Evolutionary conservation across 768 basidiomycete genomes (phyloP).

Genomic region (Leccinum pellstonianum): DNA sequence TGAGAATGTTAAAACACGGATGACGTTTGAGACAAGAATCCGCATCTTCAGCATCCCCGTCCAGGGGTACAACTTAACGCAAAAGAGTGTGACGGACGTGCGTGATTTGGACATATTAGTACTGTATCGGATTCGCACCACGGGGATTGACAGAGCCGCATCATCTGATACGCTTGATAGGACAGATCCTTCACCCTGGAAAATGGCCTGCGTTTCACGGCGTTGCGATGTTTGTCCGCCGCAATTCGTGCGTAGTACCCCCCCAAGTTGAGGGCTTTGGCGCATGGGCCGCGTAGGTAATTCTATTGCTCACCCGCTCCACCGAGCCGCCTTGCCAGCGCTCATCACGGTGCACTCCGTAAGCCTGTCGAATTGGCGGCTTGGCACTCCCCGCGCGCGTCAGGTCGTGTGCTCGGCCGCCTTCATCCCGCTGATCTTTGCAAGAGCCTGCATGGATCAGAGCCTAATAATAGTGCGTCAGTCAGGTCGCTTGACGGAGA

Average conservation of each 20-base stretch:
- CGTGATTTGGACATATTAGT: constrained; percentile 2
- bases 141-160: constrained; percentile 15
- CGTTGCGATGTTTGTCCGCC: constrained; percentile 12
- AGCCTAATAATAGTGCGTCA: constrained; percentile 10
- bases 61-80: background rate
- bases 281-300: background rate
- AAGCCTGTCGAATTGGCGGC: constrained; percentile 10
- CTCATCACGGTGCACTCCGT: constrained; percentile 14
- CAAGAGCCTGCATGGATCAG: constrained; percentile 14
- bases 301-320: constrained; percentile 7
- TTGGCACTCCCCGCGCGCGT: constrained; percentile 8
- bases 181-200: constrained; percentile 10
- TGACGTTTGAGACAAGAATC: constrained; percentile 3
- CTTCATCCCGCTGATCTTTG: constrained; percentile 18
- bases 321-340: constrained; percentile 7
- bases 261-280: background rate
- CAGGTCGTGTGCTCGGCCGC: constrained; percentile 4
- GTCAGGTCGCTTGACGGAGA: background rate
- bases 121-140: constrained; percentile 14
- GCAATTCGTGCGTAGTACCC: background rate
- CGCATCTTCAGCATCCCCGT: background rate
- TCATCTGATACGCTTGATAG: constrained; percentile 31
- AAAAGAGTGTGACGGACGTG: constrained; percentile 6
- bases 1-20: background rate
- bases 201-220: constrained; percentile 24